Evolutionary conservation across 1,284 basidiomycete species (phyloP).

Genomic region (Spongispora temasekensis): DNA sequence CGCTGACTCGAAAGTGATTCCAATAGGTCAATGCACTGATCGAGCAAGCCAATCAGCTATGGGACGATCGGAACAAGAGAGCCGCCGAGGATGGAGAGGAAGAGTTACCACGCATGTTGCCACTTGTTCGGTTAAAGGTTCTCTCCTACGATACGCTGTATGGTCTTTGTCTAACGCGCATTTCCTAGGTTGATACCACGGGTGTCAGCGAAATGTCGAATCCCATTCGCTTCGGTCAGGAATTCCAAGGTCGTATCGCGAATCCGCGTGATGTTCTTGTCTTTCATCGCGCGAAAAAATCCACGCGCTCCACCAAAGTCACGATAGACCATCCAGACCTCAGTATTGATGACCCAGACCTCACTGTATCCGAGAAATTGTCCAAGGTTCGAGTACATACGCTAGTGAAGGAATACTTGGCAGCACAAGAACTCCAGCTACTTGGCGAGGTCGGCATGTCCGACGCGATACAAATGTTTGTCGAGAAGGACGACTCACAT

Average conservation of each 20-base stretch:
- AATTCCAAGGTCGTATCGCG: constrained; percentile 88
- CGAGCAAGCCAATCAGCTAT: constrained; percentile 70
- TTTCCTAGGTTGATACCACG: constrained; percentile 81
- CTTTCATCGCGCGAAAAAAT: constrained; percentile 84
- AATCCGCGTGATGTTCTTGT: constrained; percentile 93
- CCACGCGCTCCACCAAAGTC: constrained; percentile 46
- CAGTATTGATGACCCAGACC: constrained; percentile 71
- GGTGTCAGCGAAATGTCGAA: constrained; percentile 90
- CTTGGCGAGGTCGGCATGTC: constrained; percentile 86
- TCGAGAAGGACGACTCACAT: constrained; percentile 94
- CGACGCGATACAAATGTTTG: constrained; percentile 89
- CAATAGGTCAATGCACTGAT: constrained; percentile 80
- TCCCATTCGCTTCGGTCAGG: constrained; percentile 95
- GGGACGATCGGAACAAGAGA: constrained; percentile 75
- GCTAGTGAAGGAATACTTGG: constrained; percentile 86
- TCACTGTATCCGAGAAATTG: constrained; percentile 66
- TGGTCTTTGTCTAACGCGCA: neutral
- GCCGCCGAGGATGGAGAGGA: constrained; percentile 71
- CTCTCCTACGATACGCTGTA: constrained; percentile 4
- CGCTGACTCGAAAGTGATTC: neutral
- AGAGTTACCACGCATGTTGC: constrained; percentile 73
- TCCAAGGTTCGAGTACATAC: constrained; percentile 71
- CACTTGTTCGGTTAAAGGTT: constrained; percentile 87
- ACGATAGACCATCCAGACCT: constrained; percentile 69
- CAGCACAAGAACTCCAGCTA: constrained; percentile 87